Conservation (phyloP, 2,329 filamentous ascomycete species). For the Aspergillus sp. region DNA sequence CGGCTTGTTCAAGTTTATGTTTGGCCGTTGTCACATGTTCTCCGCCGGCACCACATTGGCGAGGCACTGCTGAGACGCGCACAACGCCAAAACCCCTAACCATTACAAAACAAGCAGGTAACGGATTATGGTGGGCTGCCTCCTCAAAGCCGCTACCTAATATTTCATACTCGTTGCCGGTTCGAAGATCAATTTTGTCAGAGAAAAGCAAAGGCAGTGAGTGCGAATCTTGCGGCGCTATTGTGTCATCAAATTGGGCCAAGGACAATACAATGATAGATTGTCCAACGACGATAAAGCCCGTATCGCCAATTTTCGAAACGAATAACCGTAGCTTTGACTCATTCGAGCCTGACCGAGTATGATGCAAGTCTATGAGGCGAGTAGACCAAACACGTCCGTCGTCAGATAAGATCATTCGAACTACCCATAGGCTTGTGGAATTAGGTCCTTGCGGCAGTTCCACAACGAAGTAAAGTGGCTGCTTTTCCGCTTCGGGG, state of each 20-base stretch:
- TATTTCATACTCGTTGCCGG: slow-evolving; percentile 43
- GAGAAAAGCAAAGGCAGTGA: slow-evolving; percentile 65
- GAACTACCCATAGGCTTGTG: slow-evolving; percentile 67
- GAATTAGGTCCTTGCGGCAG: slow-evolving; percentile 44
- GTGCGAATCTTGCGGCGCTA: slow-evolving; percentile 67
- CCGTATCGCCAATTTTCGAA: slow-evolving; percentile 70
- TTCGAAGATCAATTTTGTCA: slow-evolving; percentile 74
- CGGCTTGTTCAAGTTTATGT: slow-evolving; percentile 85
- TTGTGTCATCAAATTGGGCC: slow-evolving; percentile 58
- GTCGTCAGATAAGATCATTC: slow-evolving; percentile 55
- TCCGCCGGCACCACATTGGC: slow-evolving; percentile 31
- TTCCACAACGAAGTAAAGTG: slow-evolving; percentile 56
- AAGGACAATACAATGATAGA: slow-evolving; percentile 74
- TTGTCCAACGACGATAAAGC: slow-evolving; percentile 72
- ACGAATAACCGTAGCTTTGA: slow-evolving; percentile 64
- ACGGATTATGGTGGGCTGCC: slow-evolving; percentile 29
- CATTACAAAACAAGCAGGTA: slow-evolving; percentile 46
- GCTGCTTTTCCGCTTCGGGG: slow-evolving; percentile 41
- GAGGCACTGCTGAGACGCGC: slow-evolving; percentile 42
- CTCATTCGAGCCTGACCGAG: slow-evolving; percentile 36
- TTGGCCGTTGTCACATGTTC: slow-evolving; percentile 62
- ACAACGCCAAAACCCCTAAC: slow-evolving; percentile 53
- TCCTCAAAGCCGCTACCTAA: slow-evolving; percentile 46
- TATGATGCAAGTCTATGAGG: slow-evolving; percentile 59
- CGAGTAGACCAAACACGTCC: slow-evolving; percentile 59